phyloP scores from a whole-genome alignment of 106 monocot species.

The Allium fistulosum region DNA sequence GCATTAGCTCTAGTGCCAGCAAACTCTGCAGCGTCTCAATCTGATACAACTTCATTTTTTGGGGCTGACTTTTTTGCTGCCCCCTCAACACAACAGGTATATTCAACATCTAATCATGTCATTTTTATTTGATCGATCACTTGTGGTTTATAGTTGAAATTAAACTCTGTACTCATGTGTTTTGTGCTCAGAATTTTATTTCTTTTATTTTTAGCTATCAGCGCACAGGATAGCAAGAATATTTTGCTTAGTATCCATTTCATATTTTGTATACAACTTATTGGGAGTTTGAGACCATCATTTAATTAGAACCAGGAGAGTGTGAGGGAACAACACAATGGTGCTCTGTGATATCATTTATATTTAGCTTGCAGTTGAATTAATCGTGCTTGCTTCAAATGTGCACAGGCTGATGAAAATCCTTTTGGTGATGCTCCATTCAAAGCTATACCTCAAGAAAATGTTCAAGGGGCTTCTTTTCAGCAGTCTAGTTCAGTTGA shows the following conservation, averaged over 20 bases:
- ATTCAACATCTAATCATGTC: background rate
- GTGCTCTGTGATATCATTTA: no score
- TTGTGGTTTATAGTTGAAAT: background rate
- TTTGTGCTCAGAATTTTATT: no score
- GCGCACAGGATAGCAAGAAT: no score
- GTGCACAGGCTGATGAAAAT: slow-evolving; percentile 25
- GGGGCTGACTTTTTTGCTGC: slow-evolving; percentile 6
- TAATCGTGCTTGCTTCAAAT: no score
- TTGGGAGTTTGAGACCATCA: no score
- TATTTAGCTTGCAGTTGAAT: no score
- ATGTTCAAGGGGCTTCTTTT: slow-evolving; percentile 5
- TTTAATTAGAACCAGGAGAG: no score
- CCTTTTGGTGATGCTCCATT: slow-evolving; percentile 49
- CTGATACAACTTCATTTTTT: slow-evolving; percentile 11
- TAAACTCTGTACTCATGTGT: no score
- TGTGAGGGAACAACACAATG: no score
- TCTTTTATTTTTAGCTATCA: no score
- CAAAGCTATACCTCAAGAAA: slow-evolving; percentile 28
- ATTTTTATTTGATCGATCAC: background rate
- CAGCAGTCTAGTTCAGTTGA: slow-evolving; percentile 1
- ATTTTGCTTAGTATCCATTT: no score
- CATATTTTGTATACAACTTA: no score
- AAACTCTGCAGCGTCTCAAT: slow-evolving; percentile 7
- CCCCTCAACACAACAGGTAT: slow-evolving; percentile 27
- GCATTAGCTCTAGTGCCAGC: slow-evolving; percentile 25